A percentile compares a stretch with the other conserved stretches of the same genome.
phyloP scores from a whole-genome alignment of 306 rosid genomes.

The Prunus salicina region DNA sequence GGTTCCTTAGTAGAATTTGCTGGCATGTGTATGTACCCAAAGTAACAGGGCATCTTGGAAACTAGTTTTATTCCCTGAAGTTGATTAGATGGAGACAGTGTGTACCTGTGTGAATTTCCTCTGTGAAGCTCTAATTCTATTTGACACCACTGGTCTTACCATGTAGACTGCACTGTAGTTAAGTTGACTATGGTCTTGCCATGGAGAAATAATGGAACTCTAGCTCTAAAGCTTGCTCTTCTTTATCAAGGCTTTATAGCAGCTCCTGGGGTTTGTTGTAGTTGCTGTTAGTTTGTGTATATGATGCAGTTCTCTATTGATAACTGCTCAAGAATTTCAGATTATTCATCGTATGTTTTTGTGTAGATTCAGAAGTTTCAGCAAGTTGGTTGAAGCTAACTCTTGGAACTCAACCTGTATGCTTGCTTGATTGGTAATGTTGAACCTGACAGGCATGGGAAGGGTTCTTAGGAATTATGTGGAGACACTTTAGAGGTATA shows the following conservation, averaged over 20 bases:
- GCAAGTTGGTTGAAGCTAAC: slow-evolving; percentile 38
- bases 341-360: slow-evolving; percentile 26
- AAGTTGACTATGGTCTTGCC: not conserved
- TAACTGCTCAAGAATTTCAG: slow-evolving; percentile 19
- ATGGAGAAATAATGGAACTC: not conserved
- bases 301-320: slow-evolving; percentile 8
- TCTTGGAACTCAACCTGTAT: slow-evolving; percentile 33
- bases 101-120: not conserved
- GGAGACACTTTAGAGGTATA: slow-evolving; percentile 26
- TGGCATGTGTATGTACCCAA: not conserved
- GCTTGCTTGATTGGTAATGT: slow-evolving; percentile 34
- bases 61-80: not conserved
- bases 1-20: not conserved
- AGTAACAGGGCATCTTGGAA: not conserved
- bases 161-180: not conserved
- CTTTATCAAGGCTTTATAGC: not conserved
- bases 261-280: not conserved
- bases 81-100: not conserved
- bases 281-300: not conserved
- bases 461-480: slow-evolving; percentile 37
- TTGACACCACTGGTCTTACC: not conserved
- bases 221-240: not conserved
- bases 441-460: slow-evolving; percentile 29
- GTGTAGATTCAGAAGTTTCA: slow-evolving; percentile 55
- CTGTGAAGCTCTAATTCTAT: not conserved